Evolutionary conservation across 1,284 basidiomycete genomes (phyloP).

Genomic region (Exobasidium cylindrosporum): DNA sequence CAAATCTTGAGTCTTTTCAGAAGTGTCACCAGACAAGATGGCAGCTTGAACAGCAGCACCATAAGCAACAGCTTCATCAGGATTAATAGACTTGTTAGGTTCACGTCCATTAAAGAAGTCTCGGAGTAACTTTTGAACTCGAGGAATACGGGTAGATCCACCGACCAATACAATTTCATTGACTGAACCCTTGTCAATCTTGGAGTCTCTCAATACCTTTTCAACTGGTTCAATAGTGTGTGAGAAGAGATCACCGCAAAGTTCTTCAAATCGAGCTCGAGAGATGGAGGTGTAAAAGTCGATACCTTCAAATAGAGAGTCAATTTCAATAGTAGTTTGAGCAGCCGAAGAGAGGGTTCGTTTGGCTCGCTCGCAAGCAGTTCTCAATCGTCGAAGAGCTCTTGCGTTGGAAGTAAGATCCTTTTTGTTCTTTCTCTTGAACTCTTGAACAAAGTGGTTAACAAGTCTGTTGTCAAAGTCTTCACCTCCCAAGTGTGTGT

Average conservation of each 20-base stretch:
- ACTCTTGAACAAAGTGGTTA: constrained; percentile 96
- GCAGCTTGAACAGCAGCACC: constrained; percentile 99
- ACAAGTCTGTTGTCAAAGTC: constrained; percentile 96
- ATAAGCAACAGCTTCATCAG: constrained; percentile 98
- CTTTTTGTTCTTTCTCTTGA: constrained; percentile 99
- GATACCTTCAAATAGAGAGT: constrained; percentile 94
- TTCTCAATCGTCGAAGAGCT: constrained; percentile 93
- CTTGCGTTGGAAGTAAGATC: constrained; percentile 88
- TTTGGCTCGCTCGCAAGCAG: constrained; percentile 98
- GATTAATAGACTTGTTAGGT: constrained; percentile 76
- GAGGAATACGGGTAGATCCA: constrained; percentile 97
- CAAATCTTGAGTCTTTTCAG: constrained; percentile 95
- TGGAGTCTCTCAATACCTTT: constrained; percentile 95
- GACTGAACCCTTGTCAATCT: constrained; percentile 86
- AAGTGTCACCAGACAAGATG: constrained; percentile 95
- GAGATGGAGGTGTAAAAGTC: constrained; percentile 99
- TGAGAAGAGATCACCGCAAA: constrained; percentile 96
- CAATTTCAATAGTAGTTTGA: constrained; percentile 95
- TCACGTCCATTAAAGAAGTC: constrained; percentile 90
- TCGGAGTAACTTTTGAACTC: constrained; percentile 94
- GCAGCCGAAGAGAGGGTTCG: constrained; percentile 94
- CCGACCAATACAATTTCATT: constrained; percentile 97
- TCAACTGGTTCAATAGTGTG: constrained; percentile 95
- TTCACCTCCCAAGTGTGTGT: constrained; percentile 97
- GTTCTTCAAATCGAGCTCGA: constrained; percentile 97